Evolutionary conservation across 2,329 filamentous ascomycete species (phyloP).

Genomic region (Talaromyces marneffei): DNA sequence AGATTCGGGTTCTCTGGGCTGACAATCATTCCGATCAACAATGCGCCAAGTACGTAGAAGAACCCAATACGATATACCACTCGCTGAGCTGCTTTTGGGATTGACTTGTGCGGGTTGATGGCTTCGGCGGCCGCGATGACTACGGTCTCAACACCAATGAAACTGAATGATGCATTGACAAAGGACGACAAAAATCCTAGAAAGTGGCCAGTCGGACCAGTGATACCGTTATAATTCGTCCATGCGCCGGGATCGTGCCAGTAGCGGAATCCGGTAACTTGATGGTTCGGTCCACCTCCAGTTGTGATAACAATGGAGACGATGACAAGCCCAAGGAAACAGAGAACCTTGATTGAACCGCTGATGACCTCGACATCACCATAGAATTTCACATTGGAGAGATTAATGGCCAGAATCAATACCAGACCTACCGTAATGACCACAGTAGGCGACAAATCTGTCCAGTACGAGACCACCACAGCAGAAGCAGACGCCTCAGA

Average conservation of each 20-base stretch:
- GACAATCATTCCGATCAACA: slow-evolving; percentile 22
- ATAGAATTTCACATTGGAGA: slow-evolving; percentile 30
- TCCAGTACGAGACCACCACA: slow-evolving; percentile 79
- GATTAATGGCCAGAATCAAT: slow-evolving; percentile 27
- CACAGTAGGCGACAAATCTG: slow-evolving; percentile 58
- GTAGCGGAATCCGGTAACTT: slow-evolving; percentile 31
- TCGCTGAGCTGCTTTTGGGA: slow-evolving; percentile 38
- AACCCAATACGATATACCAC: slow-evolving; percentile 36
- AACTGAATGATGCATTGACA: slow-evolving; percentile 38
- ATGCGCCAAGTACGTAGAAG: slow-evolving; percentile 26
- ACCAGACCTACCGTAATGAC: slow-evolving; percentile 53
- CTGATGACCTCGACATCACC: slow-evolving; percentile 29
- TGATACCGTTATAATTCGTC: slow-evolving; percentile 28
- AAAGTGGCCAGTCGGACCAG: slow-evolving; percentile 31
- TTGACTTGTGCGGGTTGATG: slow-evolving; percentile 33
- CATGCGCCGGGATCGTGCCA: slow-evolving; percentile 31
- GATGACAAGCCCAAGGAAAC: slow-evolving; percentile 16
- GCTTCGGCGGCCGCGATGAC: slow-evolving; percentile 40
- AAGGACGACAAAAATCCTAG: slow-evolving; percentile 34
- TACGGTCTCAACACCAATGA: slow-evolving; percentile 38
- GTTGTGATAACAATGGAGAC: slow-evolving; percentile 28
- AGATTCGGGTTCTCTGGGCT: slow-evolving; percentile 20
- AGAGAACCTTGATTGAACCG: slow-evolving; percentile 28
- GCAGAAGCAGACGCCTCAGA: slow-evolving; percentile 74
- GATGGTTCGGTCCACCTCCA: slow-evolving; percentile 28